Evolutionary conservation across 2,329 filamentous ascomycete species (phyloP).

Genomic region (Aschersonia sp.): DNA sequence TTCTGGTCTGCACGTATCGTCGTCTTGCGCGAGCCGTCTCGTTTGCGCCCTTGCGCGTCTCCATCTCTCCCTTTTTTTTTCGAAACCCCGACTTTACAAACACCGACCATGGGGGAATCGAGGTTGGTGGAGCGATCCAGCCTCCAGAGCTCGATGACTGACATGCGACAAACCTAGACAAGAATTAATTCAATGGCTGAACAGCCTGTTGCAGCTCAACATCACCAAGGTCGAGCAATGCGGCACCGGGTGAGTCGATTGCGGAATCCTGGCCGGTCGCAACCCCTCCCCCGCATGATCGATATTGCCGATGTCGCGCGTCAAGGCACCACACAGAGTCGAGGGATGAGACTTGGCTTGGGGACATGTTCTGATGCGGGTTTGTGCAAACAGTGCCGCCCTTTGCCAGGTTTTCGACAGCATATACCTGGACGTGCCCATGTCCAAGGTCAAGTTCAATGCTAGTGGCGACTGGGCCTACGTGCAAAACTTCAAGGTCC

Average conservation of each 20-base stretch:
- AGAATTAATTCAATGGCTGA: slow-evolving; percentile 91
- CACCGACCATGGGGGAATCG: slow-evolving; percentile 31
- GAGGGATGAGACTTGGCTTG: neutral
- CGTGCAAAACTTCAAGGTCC: slow-evolving; percentile 93
- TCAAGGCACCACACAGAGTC: too few relatives aligned
- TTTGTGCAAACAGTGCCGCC: slow-evolving; percentile 45
- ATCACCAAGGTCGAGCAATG: slow-evolving; percentile 98
- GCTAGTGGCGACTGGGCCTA: slow-evolving; percentile 95
- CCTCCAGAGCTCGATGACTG: neutral
- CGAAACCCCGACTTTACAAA: slow-evolving; percentile 2
- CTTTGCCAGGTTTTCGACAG: slow-evolving; percentile 97
- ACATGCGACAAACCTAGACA: slow-evolving; percentile 46
- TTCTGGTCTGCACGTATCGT: neutral
- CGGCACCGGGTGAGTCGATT: slow-evolving; percentile 66
- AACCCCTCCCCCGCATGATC: slow-evolving; percentile 7
- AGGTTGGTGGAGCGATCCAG: slow-evolving; percentile 18
- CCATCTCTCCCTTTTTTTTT: neutral
- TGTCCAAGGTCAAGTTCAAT: slow-evolving; percentile 96
- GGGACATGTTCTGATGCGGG: neutral
- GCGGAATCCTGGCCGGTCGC: neutral
- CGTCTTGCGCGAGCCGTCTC: neutral
- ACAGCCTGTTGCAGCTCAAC: slow-evolving; percentile 95
- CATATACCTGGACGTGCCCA: slow-evolving; percentile 90
- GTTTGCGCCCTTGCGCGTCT: neutral
- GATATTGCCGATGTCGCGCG: too few relatives aligned